Percentiles rank a stretch among this genome's conserved stretches.
These are phyloP conservation scores for Gyromitra esculenta DNA, from an alignment of 2,329 filamentous ascomycete species.

Conservation along the genomic window DNA sequence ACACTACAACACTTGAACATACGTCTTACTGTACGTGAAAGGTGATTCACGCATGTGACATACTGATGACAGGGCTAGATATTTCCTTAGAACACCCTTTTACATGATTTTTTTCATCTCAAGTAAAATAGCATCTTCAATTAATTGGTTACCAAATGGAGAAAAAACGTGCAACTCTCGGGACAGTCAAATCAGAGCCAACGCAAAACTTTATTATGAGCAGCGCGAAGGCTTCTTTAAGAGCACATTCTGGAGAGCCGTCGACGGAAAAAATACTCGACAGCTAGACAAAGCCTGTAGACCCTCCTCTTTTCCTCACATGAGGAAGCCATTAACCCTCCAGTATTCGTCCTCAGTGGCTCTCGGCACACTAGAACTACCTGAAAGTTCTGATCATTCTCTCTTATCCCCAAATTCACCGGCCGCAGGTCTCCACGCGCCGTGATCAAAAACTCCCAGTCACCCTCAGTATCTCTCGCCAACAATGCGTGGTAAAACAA, in stretches of 20 bases:
- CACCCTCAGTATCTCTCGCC: conserved; percentile 37
- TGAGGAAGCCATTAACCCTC: conserved; percentile 47
- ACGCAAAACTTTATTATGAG: conserved; percentile 51
- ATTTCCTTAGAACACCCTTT: not conserved
- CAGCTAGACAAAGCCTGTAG: conserved; percentile 49
- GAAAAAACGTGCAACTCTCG: not conserved
- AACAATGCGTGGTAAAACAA: conserved; percentile 52
- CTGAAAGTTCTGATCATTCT: conserved; percentile 48
- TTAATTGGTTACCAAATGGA: not conserved
- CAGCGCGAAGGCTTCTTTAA: conserved; percentile 46
- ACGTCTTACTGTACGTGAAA: too few species aligned
- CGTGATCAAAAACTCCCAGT: conserved; percentile 33
- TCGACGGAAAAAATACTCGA: conserved; percentile 51
- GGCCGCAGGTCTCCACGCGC: conserved; percentile 7
- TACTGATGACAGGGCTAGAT: too few species aligned
- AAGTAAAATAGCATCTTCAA: not conserved
- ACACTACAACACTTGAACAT: too few species aligned
- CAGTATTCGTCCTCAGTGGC: conserved; percentile 25
- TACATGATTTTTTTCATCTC: not conserved
- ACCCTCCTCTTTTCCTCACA: conserved; percentile 43
- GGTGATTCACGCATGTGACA: too few species aligned
- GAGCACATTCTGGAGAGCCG: conserved; percentile 49
- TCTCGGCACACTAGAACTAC: conserved; percentile 22
- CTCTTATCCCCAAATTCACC: conserved; percentile 36
- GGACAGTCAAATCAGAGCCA: conserved; percentile 32